phyloP scores from a whole-genome alignment of 306 rosid genomes.

The Gastrolobium villosum region DNA sequence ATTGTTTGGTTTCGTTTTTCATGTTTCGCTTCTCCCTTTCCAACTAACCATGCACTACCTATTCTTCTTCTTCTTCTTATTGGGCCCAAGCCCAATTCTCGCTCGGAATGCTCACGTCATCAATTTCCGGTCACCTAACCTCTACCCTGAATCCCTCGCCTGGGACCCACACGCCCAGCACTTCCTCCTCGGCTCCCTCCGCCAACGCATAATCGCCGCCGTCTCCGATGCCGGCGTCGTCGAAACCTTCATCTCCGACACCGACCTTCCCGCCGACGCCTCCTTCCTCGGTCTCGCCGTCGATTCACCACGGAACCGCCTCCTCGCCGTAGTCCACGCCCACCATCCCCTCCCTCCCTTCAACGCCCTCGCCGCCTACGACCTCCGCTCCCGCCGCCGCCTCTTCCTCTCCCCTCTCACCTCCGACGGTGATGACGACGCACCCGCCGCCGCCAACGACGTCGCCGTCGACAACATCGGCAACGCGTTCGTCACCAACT shows the following conservation, averaged over 20 bases:
- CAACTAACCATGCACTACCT: background rate
- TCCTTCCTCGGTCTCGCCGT: constrained; percentile 74
- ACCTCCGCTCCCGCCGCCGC: constrained; percentile 64
- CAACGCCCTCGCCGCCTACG: constrained; percentile 84
- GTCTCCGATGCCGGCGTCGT: constrained; percentile 84
- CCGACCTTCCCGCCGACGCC: constrained; percentile 61
- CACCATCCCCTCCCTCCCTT: constrained; percentile 58
- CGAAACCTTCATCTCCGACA: constrained; percentile 70
- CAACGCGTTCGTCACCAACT: constrained; percentile 81
- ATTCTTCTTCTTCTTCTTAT: background rate
- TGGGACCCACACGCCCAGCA: constrained; percentile 81
- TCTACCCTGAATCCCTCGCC: constrained; percentile 73
- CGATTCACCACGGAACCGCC: constrained; percentile 60
- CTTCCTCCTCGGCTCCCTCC: constrained; percentile 75
- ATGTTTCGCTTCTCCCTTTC: background rate
- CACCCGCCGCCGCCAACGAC: constrained; percentile 53
- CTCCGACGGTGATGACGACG: background rate
- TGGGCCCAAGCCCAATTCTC: constrained; percentile 39
- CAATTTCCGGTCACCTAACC: constrained; percentile 70
- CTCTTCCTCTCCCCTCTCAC: constrained; percentile 65
- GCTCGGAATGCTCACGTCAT: constrained; percentile 66
- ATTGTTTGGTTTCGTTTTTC: background rate
- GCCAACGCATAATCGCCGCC: constrained; percentile 58
- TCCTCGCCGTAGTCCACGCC: constrained; percentile 67
- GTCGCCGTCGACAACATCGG: constrained; percentile 75